Percentiles rank a stretch among this genome's conserved stretches.
These are phyloP conservation scores for Jatropha multifida DNA, from an alignment of 441 rosid species.

Conservation along the genomic window DNA sequence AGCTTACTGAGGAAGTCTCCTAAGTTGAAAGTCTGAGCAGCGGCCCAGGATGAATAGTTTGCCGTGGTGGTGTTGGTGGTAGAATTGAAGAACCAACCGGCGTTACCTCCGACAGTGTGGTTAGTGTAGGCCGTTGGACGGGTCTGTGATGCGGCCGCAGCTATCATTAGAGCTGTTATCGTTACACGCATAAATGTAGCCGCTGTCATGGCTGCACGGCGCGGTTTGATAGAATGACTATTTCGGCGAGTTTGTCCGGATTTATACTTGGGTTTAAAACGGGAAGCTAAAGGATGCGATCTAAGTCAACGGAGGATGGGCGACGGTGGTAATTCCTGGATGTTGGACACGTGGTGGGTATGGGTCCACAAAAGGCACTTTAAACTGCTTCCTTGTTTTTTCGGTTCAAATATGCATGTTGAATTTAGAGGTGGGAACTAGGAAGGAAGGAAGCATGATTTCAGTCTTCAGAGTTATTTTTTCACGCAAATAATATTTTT, in stretches of 20 bases:
- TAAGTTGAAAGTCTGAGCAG: conserved; percentile 47
- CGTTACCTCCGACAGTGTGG: conserved; percentile 55
- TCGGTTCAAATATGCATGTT: too few species aligned
- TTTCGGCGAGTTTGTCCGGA: not conserved
- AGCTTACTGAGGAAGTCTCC: conserved; percentile 64
- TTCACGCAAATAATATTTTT: too few species aligned
- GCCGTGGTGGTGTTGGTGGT: conserved; percentile 42
- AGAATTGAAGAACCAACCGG: conserved; percentile 59
- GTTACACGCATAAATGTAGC: conserved; percentile 19
- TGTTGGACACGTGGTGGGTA: conserved; percentile 7
- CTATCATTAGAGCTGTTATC: conserved; percentile 33
- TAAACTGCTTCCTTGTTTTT: not conserved
- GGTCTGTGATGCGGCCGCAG: conserved; percentile 23
- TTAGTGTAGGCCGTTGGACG: conserved; percentile 44
- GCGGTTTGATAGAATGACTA: conserved; percentile 9
- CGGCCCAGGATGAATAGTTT: conserved; percentile 60
- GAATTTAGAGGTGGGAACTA: too few species aligned
- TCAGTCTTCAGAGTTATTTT: too few species aligned
- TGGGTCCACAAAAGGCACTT: not conserved
- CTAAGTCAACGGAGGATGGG: not conserved
- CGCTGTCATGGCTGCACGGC: conserved; percentile 17
- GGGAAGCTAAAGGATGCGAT: not conserved
- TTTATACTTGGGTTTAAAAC: not conserved
- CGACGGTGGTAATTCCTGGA: not conserved
- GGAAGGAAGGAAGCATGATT: too few species aligned